Evolutionary conservation across 1,284 basidiomycete genomes (phyloP).

Genomic region (Tremellales sp.): DNA sequence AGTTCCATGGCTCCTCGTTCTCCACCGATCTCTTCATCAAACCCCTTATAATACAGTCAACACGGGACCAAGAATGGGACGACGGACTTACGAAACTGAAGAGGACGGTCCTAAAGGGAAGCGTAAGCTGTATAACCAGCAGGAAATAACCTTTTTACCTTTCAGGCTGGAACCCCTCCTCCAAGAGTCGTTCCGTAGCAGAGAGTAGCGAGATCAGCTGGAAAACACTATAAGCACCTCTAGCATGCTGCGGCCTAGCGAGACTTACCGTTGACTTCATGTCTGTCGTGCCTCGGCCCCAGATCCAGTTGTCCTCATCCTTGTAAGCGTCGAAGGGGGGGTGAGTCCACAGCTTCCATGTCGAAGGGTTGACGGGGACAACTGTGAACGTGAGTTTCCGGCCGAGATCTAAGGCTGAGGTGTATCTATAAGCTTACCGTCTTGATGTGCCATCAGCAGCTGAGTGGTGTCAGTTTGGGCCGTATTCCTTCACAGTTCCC

Average conservation of each 20-base stretch:
- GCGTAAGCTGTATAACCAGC: background rate
- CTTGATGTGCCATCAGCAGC: slow-evolving; percentile 4
- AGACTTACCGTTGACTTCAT: slow-evolving; percentile 19
- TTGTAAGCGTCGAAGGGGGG: slow-evolving; percentile 22
- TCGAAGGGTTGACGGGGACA: slow-evolving; percentile 56
- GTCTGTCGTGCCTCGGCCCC: slow-evolving; percentile 28
- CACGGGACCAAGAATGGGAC: background rate
- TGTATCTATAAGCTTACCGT: slow-evolving; percentile 20
- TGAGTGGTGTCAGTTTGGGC: slow-evolving; percentile 56
- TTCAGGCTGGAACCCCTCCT: slow-evolving; percentile 17
- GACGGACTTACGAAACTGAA: background rate
- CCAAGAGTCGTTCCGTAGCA: slow-evolving; percentile 19
- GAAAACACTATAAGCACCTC: background rate
- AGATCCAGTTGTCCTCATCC: slow-evolving; percentile 27
- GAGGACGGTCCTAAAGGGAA: slow-evolving; percentile 1
- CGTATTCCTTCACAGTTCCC: slow-evolving; percentile 34
- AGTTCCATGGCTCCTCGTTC: slow-evolving; percentile 26
- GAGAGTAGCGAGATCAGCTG: slow-evolving; percentile 14
- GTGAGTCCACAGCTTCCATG: slow-evolving; percentile 46
- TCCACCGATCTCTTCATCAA: slow-evolving; percentile 33
- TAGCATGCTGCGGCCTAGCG: background rate
- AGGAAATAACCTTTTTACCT: background rate
- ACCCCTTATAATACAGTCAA: slow-evolving; percentile 9
- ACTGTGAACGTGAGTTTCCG: no score
- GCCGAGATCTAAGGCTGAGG: no score